phyloP scores from a whole-genome alignment of 441 rosid species.

The Daphne laureola region DNA sequence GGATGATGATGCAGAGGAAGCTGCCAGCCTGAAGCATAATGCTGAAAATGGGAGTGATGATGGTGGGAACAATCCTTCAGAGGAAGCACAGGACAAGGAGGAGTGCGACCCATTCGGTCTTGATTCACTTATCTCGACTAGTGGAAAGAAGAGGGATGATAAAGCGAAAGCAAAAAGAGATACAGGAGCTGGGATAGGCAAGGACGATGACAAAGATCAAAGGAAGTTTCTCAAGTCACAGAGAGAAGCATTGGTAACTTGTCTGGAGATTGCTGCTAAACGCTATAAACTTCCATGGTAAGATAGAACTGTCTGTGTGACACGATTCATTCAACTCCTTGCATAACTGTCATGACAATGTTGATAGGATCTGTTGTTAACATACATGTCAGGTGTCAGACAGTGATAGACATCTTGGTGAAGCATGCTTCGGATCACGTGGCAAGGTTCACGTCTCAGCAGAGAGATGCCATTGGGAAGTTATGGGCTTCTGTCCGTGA shows the following conservation, averaged over 20 bases:
- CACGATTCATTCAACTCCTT: neutral
- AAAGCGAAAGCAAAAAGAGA: slow-evolving; percentile 51
- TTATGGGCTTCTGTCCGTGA: slow-evolving; percentile 86
- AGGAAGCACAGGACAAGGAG: slow-evolving; percentile 22
- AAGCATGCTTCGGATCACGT: slow-evolving; percentile 82
- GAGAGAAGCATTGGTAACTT: slow-evolving; percentile 73
- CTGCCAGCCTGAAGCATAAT: slow-evolving; percentile 47
- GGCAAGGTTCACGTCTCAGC: slow-evolving; percentile 63
- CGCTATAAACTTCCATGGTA: slow-evolving; percentile 86
- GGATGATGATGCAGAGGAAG: slow-evolving; percentile 73
- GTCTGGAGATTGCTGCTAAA: slow-evolving; percentile 86
- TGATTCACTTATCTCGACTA: slow-evolving; percentile 52
- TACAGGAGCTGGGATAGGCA: slow-evolving; percentile 21
- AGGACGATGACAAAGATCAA: slow-evolving; percentile 47
- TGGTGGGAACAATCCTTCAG: slow-evolving; percentile 20
- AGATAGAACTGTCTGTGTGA: neutral
- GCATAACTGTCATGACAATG: too few species aligned
- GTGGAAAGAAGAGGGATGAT: slow-evolving; percentile 43
- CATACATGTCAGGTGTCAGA: slow-evolving; percentile 73
- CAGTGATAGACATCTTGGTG: slow-evolving; percentile 86
- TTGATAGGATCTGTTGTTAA: too few species aligned
- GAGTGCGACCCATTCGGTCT: slow-evolving; percentile 95
- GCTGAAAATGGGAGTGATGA: slow-evolving; percentile 26
- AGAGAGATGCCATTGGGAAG: slow-evolving; percentile 75
- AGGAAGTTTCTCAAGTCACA: slow-evolving; percentile 60